A percentile compares a stretch with the other conserved stretches of the same genome.
These are phyloP conservation scores for Cladorrhinum samala DNA, from an alignment of 495 filamentous ascomycete genomes.

Conservation along the genomic window DNA sequence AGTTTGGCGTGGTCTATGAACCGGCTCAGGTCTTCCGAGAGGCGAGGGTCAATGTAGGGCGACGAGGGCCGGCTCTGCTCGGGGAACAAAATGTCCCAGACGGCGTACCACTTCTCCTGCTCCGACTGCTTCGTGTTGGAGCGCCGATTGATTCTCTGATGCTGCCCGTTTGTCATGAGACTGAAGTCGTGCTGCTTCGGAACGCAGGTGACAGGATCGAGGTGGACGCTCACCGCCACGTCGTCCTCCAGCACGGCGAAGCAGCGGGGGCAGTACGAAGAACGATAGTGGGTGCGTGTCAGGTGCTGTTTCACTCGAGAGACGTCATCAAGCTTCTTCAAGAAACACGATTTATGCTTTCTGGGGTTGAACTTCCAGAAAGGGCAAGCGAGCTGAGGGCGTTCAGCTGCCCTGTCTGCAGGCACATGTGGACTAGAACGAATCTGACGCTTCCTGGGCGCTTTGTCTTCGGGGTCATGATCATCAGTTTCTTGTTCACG, in stretches of 20 bases:
- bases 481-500: no score
- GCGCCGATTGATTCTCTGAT: neutral
- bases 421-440: no score
- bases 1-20: neutral
- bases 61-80: neutral
- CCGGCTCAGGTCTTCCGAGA: neutral
- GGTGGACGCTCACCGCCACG: neutral
- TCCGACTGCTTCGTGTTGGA: neutral
- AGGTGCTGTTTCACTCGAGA: constrained; percentile 6
- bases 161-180: constrained; percentile 1
- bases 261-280: constrained; percentile 1
- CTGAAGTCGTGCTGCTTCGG: neutral
- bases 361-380: constrained; percentile 5
- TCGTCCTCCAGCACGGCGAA: neutral
- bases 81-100: neutral
- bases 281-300: neutral
- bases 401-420: no score
- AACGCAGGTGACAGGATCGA: neutral
- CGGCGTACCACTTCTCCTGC: neutral
- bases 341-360: constrained; percentile 3
- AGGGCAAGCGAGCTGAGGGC: neutral
- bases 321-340: neutral
- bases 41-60: neutral
- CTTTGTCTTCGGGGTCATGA: no score
- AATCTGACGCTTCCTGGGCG: no score